Base-by-base conservation (phyloP, 2,329 filamentous ascomycete species). In the Hymenoscyphus fructigenus region DNA sequence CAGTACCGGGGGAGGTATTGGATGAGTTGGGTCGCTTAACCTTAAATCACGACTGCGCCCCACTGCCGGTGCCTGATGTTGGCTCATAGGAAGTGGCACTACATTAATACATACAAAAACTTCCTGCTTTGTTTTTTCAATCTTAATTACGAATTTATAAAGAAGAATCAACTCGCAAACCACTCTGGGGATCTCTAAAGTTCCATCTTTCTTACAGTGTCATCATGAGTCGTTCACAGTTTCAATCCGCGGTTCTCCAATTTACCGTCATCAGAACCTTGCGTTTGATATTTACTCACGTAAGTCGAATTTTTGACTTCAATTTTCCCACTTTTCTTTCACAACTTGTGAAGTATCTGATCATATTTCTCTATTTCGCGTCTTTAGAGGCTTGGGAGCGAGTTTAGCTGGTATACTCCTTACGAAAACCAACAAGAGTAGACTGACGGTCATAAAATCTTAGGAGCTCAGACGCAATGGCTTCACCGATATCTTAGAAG, bases 211-310 rank as follows among this genome's bases (percentile, higher is more conserved):
- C 10, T 36, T 14, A 3, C 34, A 12, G 9, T 36, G 10, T 14
- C 14, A 36, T 15, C 34, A 63, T 63, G 61, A 28, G 56, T n/a
- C 56, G 56, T n/a, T 60, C 57, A 26, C 28, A 55, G 26, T 32
- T 63, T 6, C 57, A 59, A 59, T 55, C 38, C 10, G 57, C 57
- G 29, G 61, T 55, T 17, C 34, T 63, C 32, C 32, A 50, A 63
- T 63, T 26, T 20, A 60, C 23, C 29, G 15, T 59, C 20, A 20
- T 63, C 20, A 20, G n/a, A 20, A 23, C 57, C 12, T 9, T 63
- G 15, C 41, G 41, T 7, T 36, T 63, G 44, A 56, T 63, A 17
- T 7, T 60, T 17, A 38, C 17, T 17, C 44, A 63, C n/a, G 61
- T 44, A 20, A 44, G 41, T 44, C 17, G 41, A 20, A 20, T 44